phyloP scores from a whole-genome alignment of 371 early-diverging fungal species.

The Sporodiniella umbellata region DNA sequence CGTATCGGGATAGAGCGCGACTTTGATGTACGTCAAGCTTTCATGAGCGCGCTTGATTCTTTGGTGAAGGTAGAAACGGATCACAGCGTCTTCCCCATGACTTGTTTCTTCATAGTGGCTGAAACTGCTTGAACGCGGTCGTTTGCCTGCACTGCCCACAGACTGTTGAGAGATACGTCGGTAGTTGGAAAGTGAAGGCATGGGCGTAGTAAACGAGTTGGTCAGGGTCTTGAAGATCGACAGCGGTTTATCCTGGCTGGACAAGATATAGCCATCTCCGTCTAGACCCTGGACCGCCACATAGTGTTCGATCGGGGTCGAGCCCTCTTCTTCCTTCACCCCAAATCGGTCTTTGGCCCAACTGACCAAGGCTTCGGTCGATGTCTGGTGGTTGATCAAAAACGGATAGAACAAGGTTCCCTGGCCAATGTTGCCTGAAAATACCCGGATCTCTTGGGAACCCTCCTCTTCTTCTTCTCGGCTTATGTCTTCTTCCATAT shows the following conservation, averaged over 20 bases:
- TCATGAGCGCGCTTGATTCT: slow-evolving; percentile 40
- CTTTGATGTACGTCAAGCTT: slow-evolving; percentile 39
- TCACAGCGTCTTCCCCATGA: slow-evolving; percentile 39
- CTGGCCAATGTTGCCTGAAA: slow-evolving; percentile 58
- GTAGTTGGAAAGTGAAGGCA: slow-evolving; percentile 44
- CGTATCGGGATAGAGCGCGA: slow-evolving; percentile 42
- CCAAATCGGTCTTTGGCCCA: slow-evolving; percentile 48
- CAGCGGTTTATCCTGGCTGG: slow-evolving; percentile 55
- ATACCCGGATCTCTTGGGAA: slow-evolving; percentile 32
- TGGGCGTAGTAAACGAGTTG: slow-evolving; percentile 56
- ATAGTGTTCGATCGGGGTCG: slow-evolving; percentile 40
- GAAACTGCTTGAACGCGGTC: slow-evolving; percentile 41
- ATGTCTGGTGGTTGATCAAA: slow-evolving; percentile 31
- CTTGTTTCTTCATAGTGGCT: slow-evolving; percentile 40
- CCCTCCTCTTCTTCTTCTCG: not conserved
- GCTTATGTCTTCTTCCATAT: slow-evolving; percentile 1
- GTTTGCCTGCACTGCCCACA: slow-evolving; percentile 2
- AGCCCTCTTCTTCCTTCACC: slow-evolving; percentile 24
- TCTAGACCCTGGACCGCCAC: slow-evolving; percentile 57
- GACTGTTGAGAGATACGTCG: slow-evolving; percentile 26
- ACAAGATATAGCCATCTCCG: slow-evolving; percentile 58
- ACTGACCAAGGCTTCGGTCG: slow-evolving; percentile 51
- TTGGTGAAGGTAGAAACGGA: slow-evolving; percentile 45
- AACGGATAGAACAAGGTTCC: slow-evolving; percentile 57
- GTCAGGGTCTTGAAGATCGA: slow-evolving; percentile 59